phyloP scores from a whole-genome alignment of 192 early-diverging fungal species.

The Linnemannia hyalina region DNA sequence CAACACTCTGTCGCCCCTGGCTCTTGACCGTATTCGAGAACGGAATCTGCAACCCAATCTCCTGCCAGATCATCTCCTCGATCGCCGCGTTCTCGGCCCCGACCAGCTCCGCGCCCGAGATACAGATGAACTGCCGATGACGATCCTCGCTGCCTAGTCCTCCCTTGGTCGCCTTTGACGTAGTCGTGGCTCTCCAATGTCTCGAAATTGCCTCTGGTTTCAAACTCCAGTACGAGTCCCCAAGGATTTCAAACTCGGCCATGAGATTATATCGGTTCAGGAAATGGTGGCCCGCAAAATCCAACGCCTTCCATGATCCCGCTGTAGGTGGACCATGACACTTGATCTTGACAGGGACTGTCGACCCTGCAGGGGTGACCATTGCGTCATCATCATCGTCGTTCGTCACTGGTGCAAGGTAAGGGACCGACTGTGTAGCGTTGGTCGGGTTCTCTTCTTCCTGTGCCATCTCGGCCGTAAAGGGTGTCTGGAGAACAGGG shows the following conservation, averaged over 20 bases:
- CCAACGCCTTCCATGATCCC: slow-evolving; percentile 43
- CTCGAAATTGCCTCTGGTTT: slow-evolving; percentile 33
- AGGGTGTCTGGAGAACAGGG: slow-evolving; percentile 35
- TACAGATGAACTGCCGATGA: slow-evolving; percentile 29
- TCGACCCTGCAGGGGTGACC: background rate
- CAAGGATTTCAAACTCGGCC: slow-evolving; percentile 37
- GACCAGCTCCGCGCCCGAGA: slow-evolving; percentile 39
- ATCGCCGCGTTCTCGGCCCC: slow-evolving; percentile 30
- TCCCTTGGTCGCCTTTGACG: background rate
- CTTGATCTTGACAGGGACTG: slow-evolving; percentile 15
- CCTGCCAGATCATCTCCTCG: slow-evolving; percentile 47
- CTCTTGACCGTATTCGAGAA: slow-evolving; percentile 10
- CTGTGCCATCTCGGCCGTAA: slow-evolving; percentile 37
- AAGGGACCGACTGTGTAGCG: slow-evolving; percentile 19
- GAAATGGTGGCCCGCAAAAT: slow-evolving; percentile 51
- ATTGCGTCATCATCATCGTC: background rate
- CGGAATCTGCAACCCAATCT: slow-evolving; percentile 24
- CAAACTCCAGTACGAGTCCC: slow-evolving; percentile 39
- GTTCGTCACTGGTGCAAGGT: background rate
- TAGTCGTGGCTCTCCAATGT: slow-evolving; percentile 27
- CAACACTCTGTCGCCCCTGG: slow-evolving; percentile 12
- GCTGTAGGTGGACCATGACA: slow-evolving; percentile 40
- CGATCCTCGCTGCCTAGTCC: slow-evolving; percentile 2
- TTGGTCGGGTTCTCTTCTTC: slow-evolving; percentile 39
- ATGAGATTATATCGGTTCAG: slow-evolving; percentile 43